Percentiles rank a stretch among this genome's conserved stretches.
phyloP scores from a whole-genome alignment of 495 filamentous ascomycete species.

The Alectoria sarmentosa region DNA sequence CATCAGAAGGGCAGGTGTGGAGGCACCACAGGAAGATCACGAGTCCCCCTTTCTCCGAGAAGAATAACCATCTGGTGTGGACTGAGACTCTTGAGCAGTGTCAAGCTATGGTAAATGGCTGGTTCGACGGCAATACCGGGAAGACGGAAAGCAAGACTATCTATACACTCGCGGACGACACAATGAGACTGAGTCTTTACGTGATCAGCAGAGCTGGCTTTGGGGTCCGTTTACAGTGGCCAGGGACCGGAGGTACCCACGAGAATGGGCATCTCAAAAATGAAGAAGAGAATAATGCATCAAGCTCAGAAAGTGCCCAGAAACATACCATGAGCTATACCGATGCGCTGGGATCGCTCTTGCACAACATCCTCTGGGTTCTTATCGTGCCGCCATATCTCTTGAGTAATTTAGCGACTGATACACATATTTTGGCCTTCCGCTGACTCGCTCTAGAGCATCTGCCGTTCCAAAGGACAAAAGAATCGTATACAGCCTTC shows the following conservation, averaged over 20 bases:
- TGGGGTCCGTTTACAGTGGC: slow-evolving; percentile 52
- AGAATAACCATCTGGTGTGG: slow-evolving; percentile 60
- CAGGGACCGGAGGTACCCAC: slow-evolving; percentile 17
- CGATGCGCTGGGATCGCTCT: slow-evolving; percentile 42
- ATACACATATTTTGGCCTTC: not conserved
- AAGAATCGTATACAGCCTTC: slow-evolving; percentile 42
- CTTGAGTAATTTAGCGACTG: slow-evolving; percentile 27
- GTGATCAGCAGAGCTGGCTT: slow-evolving; percentile 65
- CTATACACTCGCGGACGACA: slow-evolving; percentile 30
- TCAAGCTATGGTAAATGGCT: slow-evolving; percentile 11
- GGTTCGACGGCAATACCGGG: slow-evolving; percentile 6
- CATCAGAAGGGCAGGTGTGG: slow-evolving; percentile 56
- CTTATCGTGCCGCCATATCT: slow-evolving; percentile 45
- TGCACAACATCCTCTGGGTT: slow-evolving; percentile 49
- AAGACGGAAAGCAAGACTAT: slow-evolving; percentile 34
- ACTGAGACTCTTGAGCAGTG: slow-evolving; percentile 42
- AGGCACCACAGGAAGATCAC: slow-evolving; percentile 61
- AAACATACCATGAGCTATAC: slow-evolving; percentile 56
- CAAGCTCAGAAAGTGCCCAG: not conserved
- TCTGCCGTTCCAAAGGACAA: slow-evolving; percentile 45
- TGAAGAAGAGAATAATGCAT: not conserved
- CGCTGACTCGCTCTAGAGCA: slow-evolving; percentile 26
- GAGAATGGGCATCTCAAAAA: not conserved
- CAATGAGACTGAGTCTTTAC: slow-evolving; percentile 56
- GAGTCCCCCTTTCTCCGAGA: slow-evolving; percentile 61